These are phyloP conservation scores for Melanopsichium pennsylvanicum DNA, from an alignment of 1,284 basidiomycete genomes.

Conservation along the genomic window DNA sequence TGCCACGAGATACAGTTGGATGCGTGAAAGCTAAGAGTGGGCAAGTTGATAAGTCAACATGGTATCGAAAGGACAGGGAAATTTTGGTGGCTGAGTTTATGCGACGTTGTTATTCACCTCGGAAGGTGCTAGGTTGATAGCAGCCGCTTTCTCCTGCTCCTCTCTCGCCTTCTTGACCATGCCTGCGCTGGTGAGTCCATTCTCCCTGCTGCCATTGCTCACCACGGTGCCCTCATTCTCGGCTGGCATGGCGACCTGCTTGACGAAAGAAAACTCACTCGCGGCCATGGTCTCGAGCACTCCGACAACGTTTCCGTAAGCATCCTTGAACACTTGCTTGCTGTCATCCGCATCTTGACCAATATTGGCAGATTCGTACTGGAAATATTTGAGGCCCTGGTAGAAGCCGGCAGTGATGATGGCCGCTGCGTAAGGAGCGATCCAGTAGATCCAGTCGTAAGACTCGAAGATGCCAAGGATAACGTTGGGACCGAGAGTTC, in stretches of 20 bases:
- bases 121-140: constrained; percentile 18
- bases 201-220: not conserved
- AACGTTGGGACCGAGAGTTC: constrained; percentile 51
- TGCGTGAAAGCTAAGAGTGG: too few relatives aligned
- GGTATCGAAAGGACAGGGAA: too few relatives aligned
- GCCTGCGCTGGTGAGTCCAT: constrained; percentile 20
- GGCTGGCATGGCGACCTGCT: constrained; percentile 11
- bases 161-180: constrained; percentile 23
- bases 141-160: constrained; percentile 24
- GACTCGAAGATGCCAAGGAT: constrained; percentile 33
- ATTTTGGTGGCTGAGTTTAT: too few relatives aligned
- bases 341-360: constrained; percentile 52
- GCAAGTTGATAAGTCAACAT: too few relatives aligned
- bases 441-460: constrained; percentile 53
- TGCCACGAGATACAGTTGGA: too few relatives aligned
- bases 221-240: constrained; percentile 28
- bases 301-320: constrained; percentile 43
- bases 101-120: constrained; percentile 19
- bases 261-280: constrained; percentile 23
- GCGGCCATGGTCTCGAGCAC: constrained; percentile 43
- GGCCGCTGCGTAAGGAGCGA: constrained; percentile 45
- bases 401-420: constrained; percentile 49
- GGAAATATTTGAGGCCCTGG: constrained; percentile 33
- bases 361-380: constrained; percentile 49
- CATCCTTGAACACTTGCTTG: constrained; percentile 43